These are phyloP conservation scores for Rhodomyrtus tomentosa DNA, from an alignment of 345 rosid species.

Conservation along the genomic window DNA sequence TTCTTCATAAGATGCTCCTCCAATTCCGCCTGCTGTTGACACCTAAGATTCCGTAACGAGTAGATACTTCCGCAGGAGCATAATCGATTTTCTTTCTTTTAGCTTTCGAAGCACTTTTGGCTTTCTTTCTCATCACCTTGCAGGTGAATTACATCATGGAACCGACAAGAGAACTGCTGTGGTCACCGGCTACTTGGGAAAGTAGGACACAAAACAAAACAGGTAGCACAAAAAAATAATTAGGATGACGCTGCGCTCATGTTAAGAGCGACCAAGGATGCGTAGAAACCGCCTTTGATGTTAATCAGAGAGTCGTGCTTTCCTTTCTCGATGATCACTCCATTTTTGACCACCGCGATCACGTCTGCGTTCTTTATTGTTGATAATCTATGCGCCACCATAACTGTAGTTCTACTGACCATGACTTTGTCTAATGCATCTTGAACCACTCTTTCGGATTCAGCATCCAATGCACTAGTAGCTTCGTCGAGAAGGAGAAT, in stretches of 20 bases:
- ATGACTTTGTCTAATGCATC: slow-evolving; percentile 7
- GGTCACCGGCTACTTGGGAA: not conserved
- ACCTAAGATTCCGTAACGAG: too few species aligned
- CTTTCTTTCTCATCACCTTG: not conserved
- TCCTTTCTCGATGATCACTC: slow-evolving; percentile 44
- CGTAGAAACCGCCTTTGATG: slow-evolving; percentile 27
- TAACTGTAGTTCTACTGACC: slow-evolving; percentile 2
- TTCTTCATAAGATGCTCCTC: too few species aligned
- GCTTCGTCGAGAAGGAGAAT: slow-evolving; percentile 49
- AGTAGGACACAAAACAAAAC: not conserved
- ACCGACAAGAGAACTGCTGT: not conserved
- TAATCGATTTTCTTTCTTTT: too few species aligned
- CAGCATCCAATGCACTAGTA: slow-evolving; percentile 8
- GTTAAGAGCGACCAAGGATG: slow-evolving; percentile 34
- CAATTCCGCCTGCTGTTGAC: too few species aligned
- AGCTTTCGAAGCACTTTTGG: not conserved
- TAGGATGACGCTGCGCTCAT: slow-evolving; percentile 9
- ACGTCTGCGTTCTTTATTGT: slow-evolving; percentile 51
- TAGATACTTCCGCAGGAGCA: too few species aligned
- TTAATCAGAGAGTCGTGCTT: slow-evolving; percentile 29
- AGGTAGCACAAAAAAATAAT: not conserved
- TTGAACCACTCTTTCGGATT: slow-evolving; percentile 11
- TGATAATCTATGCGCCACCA: slow-evolving; percentile 13
- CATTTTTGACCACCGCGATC: slow-evolving; percentile 45
- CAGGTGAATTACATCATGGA: not conserved